Evolutionary conservation across 163 green algal species (phyloP).

Genomic region (Scenedesmus sp.): DNA sequence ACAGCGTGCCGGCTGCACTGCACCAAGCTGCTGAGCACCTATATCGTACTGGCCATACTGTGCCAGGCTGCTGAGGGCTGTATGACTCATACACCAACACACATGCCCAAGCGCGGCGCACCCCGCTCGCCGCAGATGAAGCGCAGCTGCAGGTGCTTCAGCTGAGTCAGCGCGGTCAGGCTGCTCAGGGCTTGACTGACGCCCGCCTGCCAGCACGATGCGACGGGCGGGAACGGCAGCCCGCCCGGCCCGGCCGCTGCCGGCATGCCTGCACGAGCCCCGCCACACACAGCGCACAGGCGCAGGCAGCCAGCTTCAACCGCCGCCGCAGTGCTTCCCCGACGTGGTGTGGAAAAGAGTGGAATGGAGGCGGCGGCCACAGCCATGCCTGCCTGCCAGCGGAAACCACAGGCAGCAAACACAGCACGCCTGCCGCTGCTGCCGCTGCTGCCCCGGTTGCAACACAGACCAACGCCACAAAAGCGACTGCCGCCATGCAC

Average conservation of each 20-base stretch:
- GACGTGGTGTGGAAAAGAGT: too few relatives aligned
- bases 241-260: background rate
- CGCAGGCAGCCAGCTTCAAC: too few relatives aligned
- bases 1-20: too few relatives aligned
- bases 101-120: background rate
- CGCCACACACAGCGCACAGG: background rate
- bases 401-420: background rate
- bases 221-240: background rate
- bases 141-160: conserved; percentile 50
- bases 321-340: too few relatives aligned
- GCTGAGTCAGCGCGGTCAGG: background rate
- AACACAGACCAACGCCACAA: too few relatives aligned
- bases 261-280: background rate
- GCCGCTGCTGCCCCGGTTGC: background rate
- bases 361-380: too few relatives aligned
- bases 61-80: background rate
- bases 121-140: conserved; percentile 44
- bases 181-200: background rate
- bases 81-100: background rate
- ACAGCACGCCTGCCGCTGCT: too few relatives aligned
- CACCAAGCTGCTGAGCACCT: too few relatives aligned
- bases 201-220: background rate
- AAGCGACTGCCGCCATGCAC: too few relatives aligned
- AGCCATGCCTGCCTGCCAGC: background rate
- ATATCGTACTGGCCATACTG: background rate